Evolutionary conservation across 306 rosid genomes (phyloP), one percentile per base, ranked within the genome.

Genomic region (Sicyos edulis): DNA sequence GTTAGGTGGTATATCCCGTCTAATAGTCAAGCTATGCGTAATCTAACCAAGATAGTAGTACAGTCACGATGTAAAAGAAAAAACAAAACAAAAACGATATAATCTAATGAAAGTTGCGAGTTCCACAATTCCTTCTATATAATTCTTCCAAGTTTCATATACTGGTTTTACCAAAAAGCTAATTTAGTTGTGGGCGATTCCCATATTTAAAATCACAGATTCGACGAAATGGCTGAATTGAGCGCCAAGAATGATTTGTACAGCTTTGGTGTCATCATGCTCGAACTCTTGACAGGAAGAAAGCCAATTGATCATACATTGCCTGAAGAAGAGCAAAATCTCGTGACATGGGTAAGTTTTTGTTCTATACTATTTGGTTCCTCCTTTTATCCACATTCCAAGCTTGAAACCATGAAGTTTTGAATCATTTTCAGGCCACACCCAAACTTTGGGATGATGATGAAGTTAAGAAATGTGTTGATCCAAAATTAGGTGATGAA

Each of bases 381-480:
- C 12, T 62, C 13, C 58, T 12, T 49, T 54, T 32, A 11, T 21
- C 62, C 53, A 9, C 16, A 10, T 50, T 22, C 67, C 10, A 13
- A 40, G 56, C 84, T 83, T 68, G 74, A 85, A 72, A 37, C 20
- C 59, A 22, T 7, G 61, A 55, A 75, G 56, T 50, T 9, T 83
- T 76, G 70, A 63, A 54, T 63, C 67, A 70, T 85, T 57, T 65
- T 78, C 42, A 91, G 97, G 96, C 97, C 74, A 89, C 97, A 16
- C 97, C 97, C 44, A 91, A 88, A 84, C 97, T 91, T 59, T 89
- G 97, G 73, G 97, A 91, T 70, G 97, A 91, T 79, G 97, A 91
- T 78, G 87, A 89, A 81, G 97, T 89, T 60, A 86, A 78, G 86
- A 96, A 87, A 76, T 91, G 96, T 57, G 82, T 91, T 69, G 97